These are phyloP conservation scores for Phaeosphaeria sp. DNA, from an alignment of 2,329 filamentous ascomycete species.

Conservation along the genomic window DNA sequence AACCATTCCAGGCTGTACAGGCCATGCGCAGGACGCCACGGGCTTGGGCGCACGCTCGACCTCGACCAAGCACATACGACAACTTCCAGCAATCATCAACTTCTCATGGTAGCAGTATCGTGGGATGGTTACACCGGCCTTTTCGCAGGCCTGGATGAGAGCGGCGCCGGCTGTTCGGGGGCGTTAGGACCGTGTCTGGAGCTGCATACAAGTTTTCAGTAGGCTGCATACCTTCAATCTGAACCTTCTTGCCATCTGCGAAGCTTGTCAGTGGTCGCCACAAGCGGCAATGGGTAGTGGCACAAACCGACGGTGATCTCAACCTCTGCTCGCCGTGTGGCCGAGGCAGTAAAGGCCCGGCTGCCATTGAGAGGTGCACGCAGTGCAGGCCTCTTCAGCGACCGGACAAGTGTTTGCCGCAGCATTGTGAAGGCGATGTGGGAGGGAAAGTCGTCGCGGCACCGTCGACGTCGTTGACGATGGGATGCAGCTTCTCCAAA, in stretches of 20 bases:
- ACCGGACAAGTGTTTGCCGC: constrained; percentile 70
- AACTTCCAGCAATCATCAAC: constrained; percentile 98
- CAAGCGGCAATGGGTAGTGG: constrained; percentile 30
- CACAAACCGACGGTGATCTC: constrained; percentile 90
- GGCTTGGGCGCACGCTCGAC: constrained; percentile 96
- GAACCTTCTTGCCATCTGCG: constrained; percentile 95
- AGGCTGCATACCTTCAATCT: constrained; percentile 80
- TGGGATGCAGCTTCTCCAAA: constrained; percentile 15
- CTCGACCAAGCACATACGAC: constrained; percentile 99
- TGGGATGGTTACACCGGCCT: constrained; percentile 88
- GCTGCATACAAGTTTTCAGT: constrained; percentile 10
- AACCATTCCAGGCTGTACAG: constrained; percentile 97
- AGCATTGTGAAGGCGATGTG: constrained; percentile 59
- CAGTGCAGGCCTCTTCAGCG: constrained; percentile 64
- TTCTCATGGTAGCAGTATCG: constrained; percentile 99
- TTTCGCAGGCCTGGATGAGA: constrained; percentile 98
- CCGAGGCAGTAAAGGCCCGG: constrained; percentile 82
- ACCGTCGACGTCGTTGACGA: constrained; percentile 31
- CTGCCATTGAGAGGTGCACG: constrained; percentile 64
- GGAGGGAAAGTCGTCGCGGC: constrained; percentile 35
- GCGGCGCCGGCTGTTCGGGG: constrained; percentile 80
- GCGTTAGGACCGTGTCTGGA: constrained; percentile 34
- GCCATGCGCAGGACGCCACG: constrained; percentile 98
- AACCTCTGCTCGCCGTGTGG: constrained; percentile 84
- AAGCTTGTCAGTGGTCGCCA: constrained; percentile 43